A percentile compares a stretch with the other conserved stretches of the same genome.
phyloP scores from a whole-genome alignment of 2,329 filamentous ascomycete genomes.

The Nigrospora osmanthi region DNA sequence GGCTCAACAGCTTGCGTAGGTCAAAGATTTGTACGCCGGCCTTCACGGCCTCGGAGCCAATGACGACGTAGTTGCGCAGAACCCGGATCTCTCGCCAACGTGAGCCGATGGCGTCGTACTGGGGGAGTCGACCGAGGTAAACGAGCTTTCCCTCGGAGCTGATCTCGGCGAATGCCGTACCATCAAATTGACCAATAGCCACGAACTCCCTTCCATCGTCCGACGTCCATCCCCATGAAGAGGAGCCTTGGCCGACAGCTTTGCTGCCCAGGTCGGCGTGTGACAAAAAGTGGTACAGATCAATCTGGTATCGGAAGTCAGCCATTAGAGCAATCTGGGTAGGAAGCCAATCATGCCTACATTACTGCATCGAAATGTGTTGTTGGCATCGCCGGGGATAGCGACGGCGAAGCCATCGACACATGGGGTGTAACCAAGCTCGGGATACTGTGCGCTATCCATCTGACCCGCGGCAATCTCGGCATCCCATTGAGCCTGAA shows the following conservation, averaged over 20 bases:
- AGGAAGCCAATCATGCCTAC: slow-evolving; percentile 6
- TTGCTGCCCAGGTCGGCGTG: slow-evolving; percentile 40
- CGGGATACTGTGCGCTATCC: neutral
- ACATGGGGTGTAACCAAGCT: slow-evolving; percentile 19
- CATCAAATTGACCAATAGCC: slow-evolving; percentile 38
- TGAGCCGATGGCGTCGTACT: slow-evolving; percentile 20
- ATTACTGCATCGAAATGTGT: slow-evolving; percentile 40
- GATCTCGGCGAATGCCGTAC: slow-evolving; percentile 42
- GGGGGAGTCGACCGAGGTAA: slow-evolving; percentile 37
- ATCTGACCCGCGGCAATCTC: neutral
- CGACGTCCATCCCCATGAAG: slow-evolving; percentile 38
- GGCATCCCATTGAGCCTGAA: slow-evolving; percentile 1
- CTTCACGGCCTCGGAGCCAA: slow-evolving; percentile 31
- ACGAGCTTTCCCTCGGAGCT: slow-evolving; percentile 32
- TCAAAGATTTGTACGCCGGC: slow-evolving; percentile 59
- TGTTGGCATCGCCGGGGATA: slow-evolving; percentile 32
- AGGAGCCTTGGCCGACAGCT: slow-evolving; percentile 18
- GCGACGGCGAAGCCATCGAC: slow-evolving; percentile 33
- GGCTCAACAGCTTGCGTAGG: slow-evolving; percentile 42
- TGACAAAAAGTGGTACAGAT: slow-evolving; percentile 27
- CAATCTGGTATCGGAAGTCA: neutral
- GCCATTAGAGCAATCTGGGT: neutral
- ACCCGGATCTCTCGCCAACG: slow-evolving; percentile 33
- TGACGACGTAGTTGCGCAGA: slow-evolving; percentile 23
- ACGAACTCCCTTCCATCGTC: slow-evolving; percentile 31